Percentiles rank a stretch among this genome's conserved stretches.
Evolutionary conservation across 805 yeast genomes (phyloP).

Genomic region (Kazachstania taianensis): DNA sequence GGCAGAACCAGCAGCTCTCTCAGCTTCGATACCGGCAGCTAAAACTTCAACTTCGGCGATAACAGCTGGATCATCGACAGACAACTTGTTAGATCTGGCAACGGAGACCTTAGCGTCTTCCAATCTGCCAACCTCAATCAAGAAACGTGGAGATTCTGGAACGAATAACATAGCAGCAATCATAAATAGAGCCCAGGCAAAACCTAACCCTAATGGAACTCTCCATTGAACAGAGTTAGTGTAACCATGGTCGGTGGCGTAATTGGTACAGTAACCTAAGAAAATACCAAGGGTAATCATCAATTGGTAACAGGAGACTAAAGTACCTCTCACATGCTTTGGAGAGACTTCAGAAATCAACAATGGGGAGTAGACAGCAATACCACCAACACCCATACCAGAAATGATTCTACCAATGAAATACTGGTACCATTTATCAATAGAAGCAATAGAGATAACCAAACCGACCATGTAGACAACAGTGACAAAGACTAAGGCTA

Average conservation of each 20-base stretch:
- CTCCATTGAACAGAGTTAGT: constrained; percentile 71
- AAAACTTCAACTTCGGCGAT: constrained; percentile 48
- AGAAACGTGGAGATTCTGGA: constrained; percentile 68
- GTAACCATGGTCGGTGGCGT: constrained; percentile 44
- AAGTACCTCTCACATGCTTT: constrained; percentile 58
- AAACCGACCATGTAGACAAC: constrained; percentile 55
- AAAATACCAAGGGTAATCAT: constrained; percentile 65
- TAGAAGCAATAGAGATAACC: constrained; percentile 49
- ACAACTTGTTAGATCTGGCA: constrained; percentile 50
- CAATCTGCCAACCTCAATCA: constrained; percentile 42
- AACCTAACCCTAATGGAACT: constrained; percentile 53
- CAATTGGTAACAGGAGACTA: constrained; percentile 61
- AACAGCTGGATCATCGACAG: constrained; percentile 44
- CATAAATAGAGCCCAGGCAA: constrained; percentile 36
- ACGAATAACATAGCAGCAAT: constrained; percentile 35
- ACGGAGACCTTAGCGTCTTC: constrained; percentile 56
- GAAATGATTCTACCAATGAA: constrained; percentile 58
- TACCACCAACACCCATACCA: constrained; percentile 71
- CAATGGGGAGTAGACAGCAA: constrained; percentile 67
- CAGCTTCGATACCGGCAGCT: constrained; percentile 48
- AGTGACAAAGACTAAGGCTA: constrained; percentile 39
- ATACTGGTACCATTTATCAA: constrained; percentile 55
- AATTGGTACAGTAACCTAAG: constrained; percentile 64
- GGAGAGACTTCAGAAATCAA: constrained; percentile 65
- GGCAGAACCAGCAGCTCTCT: constrained; percentile 51